Conservation (phyloP, 2,329 filamentous ascomycete species). For the Beauveria caledonica region DNA sequence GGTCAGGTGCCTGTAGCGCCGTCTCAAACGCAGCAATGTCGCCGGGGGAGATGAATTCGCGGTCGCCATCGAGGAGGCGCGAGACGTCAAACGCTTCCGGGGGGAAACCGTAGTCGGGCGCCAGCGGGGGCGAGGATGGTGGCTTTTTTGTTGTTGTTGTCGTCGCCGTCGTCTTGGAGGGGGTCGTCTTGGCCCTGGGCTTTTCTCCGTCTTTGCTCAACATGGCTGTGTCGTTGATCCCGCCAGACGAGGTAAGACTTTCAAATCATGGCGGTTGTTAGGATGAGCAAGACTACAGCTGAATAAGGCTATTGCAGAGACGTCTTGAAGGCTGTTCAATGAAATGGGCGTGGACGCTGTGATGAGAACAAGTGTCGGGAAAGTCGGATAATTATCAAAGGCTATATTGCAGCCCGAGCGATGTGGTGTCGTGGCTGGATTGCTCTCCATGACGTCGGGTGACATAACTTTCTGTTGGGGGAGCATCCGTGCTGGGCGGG, state of each 20-base stretch:
- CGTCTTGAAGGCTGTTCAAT: background rate
- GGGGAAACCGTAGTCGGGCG: slow-evolving; percentile 46
- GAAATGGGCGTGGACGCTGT: background rate
- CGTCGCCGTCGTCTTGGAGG: background rate
- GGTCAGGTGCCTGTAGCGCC: slow-evolving; percentile 75
- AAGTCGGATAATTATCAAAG: background rate
- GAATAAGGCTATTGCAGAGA: background rate
- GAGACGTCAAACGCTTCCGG: slow-evolving; percentile 58
- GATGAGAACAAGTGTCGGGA: background rate
- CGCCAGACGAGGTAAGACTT: background rate
- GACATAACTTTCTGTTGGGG: slow-evolving; percentile 10
- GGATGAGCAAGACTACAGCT: background rate
- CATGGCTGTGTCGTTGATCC: slow-evolving; percentile 1
- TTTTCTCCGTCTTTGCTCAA: background rate
- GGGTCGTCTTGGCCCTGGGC: background rate
- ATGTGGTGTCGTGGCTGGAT: background rate
- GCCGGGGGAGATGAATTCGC: slow-evolving; percentile 64
- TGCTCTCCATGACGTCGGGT: slow-evolving; percentile 11
- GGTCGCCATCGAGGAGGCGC: slow-evolving; percentile 68
- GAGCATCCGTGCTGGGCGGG: background rate
- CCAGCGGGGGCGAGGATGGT: background rate
- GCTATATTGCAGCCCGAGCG: background rate
- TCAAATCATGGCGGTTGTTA: slow-evolving; percentile 1
- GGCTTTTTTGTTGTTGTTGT: too few species aligned
- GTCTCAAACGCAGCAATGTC: slow-evolving; percentile 72